Evolutionary conservation across 2,329 filamentous ascomycete species (phyloP), one percentile per base, ranked within the genome.

Genomic region (Diaporthe vaccinii): DNA sequence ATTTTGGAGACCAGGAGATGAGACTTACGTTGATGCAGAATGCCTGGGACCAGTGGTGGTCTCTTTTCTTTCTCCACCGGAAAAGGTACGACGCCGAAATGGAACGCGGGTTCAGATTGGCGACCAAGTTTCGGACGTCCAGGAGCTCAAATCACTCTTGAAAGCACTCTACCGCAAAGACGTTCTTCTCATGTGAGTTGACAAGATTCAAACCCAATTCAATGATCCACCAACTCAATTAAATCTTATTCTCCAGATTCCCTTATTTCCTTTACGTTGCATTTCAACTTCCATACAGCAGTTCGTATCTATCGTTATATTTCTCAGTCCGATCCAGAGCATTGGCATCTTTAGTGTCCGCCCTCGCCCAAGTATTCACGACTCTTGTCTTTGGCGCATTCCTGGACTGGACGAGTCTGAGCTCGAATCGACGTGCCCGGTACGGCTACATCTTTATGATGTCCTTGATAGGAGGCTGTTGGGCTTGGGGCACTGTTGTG

Each of bases 401-500:
- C 65, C 76, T 82, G 1, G 80, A 82, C 75, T 82, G 78, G 74
- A 78, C 74, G 51, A 51, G 74, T 3, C 61, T 80, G 9, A 67
- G 34, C 25, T 46, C 46, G 22, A 80, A 77, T n/a, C 75, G 72
- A 31, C 77, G 81, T 20, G 79, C 79, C 15, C 51, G 76, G 10
- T 79, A 77, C 61, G 78, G 78, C 15, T 81, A 79, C 65, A 70
- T 80, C 5, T 74, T 74, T 41, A 78, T 81, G 74, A 80, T 81
- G 79, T 49, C 74, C 22, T 68, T 81, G 8, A 79, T 81, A 59
- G 79, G 80, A 17, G 80, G 79, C 1, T 78, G 78, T 14, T 84
- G 80, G 80, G 75, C 79, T 25, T 81, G 81, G 80, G 81, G 78
- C 1, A 70, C 80, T 5, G 74, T 82, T 4, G 78, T 83, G 10